Conservation (phyloP, 208 protist species). For the Wallacemonas sp. region DNA sequence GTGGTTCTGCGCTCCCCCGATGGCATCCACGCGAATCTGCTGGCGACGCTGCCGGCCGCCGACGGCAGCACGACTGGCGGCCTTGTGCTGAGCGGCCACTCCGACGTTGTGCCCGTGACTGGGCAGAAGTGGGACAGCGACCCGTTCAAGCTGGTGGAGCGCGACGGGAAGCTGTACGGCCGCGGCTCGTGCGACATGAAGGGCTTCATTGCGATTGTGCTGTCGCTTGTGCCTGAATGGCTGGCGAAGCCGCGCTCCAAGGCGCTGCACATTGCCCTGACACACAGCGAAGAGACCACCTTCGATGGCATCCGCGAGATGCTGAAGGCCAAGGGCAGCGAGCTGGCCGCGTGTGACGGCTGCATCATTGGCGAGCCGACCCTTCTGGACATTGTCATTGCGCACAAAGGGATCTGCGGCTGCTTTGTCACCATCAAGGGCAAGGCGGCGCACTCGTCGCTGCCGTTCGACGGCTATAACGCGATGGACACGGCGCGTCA, state of each 20-base stretch:
- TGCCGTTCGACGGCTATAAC: constrained; percentile 44
- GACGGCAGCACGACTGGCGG: constrained; percentile 40
- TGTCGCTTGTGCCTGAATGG: constrained; percentile 38
- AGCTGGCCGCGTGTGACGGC: constrained; percentile 41
- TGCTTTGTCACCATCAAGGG: constrained; percentile 35
- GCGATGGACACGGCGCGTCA: constrained; percentile 31
- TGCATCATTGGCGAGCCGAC: constrained; percentile 74
- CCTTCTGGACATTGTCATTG: constrained; percentile 44
- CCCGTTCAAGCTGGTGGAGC: constrained; percentile 29
- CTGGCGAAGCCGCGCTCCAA: constrained; percentile 32
- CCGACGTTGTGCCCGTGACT: constrained; percentile 52
- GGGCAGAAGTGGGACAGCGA: too few species aligned
- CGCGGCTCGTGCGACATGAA: constrained; percentile 45
- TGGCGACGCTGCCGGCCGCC: constrained; percentile 47
- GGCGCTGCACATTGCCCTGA: constrained; percentile 39
- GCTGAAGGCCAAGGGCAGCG: constrained; percentile 22
- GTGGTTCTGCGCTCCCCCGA: constrained; percentile 21
- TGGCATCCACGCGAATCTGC: constrained; percentile 53
- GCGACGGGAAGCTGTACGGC: constrained; percentile 39
- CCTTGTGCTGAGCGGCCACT: constrained; percentile 46
- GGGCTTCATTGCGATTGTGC: constrained; percentile 36
- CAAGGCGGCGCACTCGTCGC: constrained; percentile 57
- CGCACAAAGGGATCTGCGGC: constrained; percentile 49
- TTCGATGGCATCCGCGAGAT: constrained; percentile 41
- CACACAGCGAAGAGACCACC: constrained; percentile 40